Base-by-base conservation (phyloP, 345 rosid species). In the Pelargonium nanum region DNA sequence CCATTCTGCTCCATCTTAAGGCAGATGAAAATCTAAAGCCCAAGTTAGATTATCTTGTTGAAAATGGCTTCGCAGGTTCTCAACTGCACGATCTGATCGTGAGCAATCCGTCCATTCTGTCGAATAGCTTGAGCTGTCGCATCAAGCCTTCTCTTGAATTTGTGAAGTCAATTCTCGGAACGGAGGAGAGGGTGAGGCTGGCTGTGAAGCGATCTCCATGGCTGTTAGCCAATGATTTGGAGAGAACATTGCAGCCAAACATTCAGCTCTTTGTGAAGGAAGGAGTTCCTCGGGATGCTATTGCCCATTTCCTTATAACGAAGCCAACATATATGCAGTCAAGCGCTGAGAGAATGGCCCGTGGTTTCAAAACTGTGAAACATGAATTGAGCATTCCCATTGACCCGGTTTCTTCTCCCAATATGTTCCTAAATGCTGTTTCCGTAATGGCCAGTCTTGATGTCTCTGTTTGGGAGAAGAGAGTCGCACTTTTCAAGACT, bases 401-500 rank as follows among this genome's bases (percentile, higher is more conserved):
- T 44, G 30, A 60, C 51, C 74, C 76, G 0, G n/a, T 16, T 0
- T 15, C 70, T 19, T 5, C 45, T 19, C 12, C 6, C 12, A 26
- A 22, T 2, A 32, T 55, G 19, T 75, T 72, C 57, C 2, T 65
- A 2, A 60, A 57, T 32, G 76, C 71, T 34, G n/a, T 72, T 12
- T 24, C 56, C 19, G 68, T 52, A 6, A 62, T 65, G 45, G 2
- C 64, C 13, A 24, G 40, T 1, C 21, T 68, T 57, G 55, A 19
- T 6, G 71, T 61, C 1, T 12, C 57, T 1, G 58, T 63, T 15
- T 55, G 67, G 71, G 58, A 63, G 56, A 66, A 24, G 55, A 72
- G 62, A 61, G 58, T 72, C 6, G 69, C 65, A 22, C 1, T 68
- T 16, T n/a, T 71, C 21, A 57, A 72, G 69, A 71, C 76, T 53